These are phyloP conservation scores for Tephrocybe sp. DNA, from an alignment of 768 basidiomycete genomes.

Conservation along the genomic window DNA sequence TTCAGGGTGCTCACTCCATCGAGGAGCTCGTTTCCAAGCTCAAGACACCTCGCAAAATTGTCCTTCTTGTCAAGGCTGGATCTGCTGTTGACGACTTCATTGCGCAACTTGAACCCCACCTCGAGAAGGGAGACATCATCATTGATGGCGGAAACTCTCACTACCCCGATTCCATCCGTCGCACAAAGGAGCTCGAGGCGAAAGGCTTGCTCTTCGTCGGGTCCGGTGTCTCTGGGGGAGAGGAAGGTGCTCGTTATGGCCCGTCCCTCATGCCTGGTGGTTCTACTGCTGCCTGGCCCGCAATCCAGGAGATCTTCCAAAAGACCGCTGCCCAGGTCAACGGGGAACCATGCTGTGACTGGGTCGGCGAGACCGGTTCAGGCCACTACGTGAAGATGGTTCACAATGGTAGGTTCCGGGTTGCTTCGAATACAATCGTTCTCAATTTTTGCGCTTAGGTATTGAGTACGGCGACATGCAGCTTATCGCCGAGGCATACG, in stretches of 20 bases:
- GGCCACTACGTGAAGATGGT: constrained; percentile 99
- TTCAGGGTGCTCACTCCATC: constrained; percentile 93
- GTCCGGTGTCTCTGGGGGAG: constrained; percentile 98
- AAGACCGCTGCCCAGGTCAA: constrained; percentile 93
- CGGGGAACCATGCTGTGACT: constrained; percentile 98
- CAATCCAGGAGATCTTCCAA: constrained; percentile 99
- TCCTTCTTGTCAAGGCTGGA: constrained; percentile 98
- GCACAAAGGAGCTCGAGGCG: constrained; percentile 86
- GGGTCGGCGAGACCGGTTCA: constrained; percentile 95
- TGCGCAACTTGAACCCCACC: constrained; percentile 79
- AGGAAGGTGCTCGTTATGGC: constrained; percentile 96
- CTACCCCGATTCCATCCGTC: constrained; percentile 97
- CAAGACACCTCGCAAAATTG: constrained; percentile 94
- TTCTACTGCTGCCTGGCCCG: constrained; percentile 89
- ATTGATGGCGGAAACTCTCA: constrained; percentile 99
- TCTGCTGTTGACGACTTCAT: constrained; percentile 96
- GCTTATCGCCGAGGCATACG: constrained; percentile 97
- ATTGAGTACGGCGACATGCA: constrained; percentile 99
- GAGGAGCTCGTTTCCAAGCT: constrained; percentile 90
- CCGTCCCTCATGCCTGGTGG: constrained; percentile 99
- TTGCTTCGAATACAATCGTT: constrained; percentile 5
- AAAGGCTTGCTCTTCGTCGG: constrained; percentile 98
- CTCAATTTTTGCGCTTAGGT: constrained; percentile 48
- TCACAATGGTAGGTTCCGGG: constrained; percentile 71
- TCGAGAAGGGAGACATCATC: constrained; percentile 97